Evolutionary conservation across 148 eudicot species (phyloP).

Genomic region (Camellia lanceoleosa): DNA sequence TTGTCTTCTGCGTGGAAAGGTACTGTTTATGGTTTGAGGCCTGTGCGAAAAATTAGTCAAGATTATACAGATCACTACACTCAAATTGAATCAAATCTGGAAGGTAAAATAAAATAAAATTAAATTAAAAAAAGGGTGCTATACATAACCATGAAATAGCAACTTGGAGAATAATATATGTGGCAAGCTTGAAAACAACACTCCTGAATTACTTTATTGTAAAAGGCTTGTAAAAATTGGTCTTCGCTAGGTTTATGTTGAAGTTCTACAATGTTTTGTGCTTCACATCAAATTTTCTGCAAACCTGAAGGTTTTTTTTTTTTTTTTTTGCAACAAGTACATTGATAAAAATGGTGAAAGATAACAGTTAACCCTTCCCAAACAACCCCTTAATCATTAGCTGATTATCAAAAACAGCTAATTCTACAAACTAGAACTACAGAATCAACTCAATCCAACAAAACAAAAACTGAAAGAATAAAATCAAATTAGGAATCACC

Average conservation of each 20-base stretch:
- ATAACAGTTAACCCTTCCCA: neutral
- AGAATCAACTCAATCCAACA: neutral
- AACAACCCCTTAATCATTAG: too few species aligned
- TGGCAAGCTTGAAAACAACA: neutral
- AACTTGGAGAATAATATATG: neutral
- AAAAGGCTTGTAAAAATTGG: neutral
- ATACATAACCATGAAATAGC: neutral
- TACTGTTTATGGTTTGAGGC: constrained; percentile 26
- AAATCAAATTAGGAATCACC: constrained; percentile 11
- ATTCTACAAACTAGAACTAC: neutral
- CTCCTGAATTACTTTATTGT: neutral
- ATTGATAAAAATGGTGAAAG: too few species aligned
- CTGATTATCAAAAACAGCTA: too few species aligned
- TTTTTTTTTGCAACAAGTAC: neutral
- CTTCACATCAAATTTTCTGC: neutral
- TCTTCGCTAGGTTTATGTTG: neutral
- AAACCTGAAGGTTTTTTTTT: too few species aligned
- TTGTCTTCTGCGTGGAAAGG: constrained; percentile 16
- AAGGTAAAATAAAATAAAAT: too few species aligned
- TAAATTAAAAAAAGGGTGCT: neutral
- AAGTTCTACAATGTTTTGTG: neutral
- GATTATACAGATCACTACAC: neutral
- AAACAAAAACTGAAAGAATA: neutral
- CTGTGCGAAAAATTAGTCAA: constrained; percentile 33
- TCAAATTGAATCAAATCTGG: neutral